These are phyloP conservation scores for Hirsutella minnesotensis DNA, from an alignment of 2,329 filamentous ascomycete species.

Conservation along the genomic window DNA sequence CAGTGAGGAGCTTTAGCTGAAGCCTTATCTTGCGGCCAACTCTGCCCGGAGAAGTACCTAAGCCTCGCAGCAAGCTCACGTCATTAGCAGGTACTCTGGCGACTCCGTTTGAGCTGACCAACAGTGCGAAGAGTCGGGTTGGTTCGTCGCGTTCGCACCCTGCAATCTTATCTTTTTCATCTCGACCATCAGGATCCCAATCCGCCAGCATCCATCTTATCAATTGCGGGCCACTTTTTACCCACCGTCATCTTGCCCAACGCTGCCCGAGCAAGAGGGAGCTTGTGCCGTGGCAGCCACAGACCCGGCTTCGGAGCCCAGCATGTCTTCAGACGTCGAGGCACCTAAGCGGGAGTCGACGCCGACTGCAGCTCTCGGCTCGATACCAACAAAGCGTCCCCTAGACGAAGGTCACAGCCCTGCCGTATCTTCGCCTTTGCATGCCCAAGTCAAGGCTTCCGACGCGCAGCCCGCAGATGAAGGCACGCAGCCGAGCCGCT, in stretches of 20 bases:
- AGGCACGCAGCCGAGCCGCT: conserved; percentile 21
- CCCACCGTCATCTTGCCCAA: not conserved
- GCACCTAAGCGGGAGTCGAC: conserved; percentile 29
- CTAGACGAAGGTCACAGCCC: conserved; percentile 61
- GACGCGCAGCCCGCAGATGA: conserved; percentile 32
- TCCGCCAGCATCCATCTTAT: not conserved
- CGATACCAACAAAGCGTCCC: conserved; percentile 51
- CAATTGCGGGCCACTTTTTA: not conserved
- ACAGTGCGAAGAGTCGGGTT: too few species aligned
- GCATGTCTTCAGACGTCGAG: conserved; percentile 24
- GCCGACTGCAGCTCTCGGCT: conserved; percentile 27
- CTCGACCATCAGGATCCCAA: not conserved
- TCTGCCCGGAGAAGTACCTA: too few species aligned
- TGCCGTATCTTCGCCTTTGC: conserved; percentile 61
- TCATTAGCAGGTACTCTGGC: too few species aligned
- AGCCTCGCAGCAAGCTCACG: too few species aligned
- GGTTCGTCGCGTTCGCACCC: too few species aligned
- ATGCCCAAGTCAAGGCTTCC: conserved; percentile 44
- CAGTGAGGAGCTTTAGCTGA: too few species aligned
- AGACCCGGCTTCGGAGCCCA: conserved; percentile 5
- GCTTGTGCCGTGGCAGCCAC: too few species aligned
- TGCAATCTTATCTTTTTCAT: conserved; percentile 5
- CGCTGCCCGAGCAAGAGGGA: too few species aligned
- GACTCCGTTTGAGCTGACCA: too few species aligned
- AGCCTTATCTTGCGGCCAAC: too few species aligned